Evolutionary conservation across 2,329 filamentous ascomycete species (phyloP).

Genomic region (Penicillium sp.): DNA sequence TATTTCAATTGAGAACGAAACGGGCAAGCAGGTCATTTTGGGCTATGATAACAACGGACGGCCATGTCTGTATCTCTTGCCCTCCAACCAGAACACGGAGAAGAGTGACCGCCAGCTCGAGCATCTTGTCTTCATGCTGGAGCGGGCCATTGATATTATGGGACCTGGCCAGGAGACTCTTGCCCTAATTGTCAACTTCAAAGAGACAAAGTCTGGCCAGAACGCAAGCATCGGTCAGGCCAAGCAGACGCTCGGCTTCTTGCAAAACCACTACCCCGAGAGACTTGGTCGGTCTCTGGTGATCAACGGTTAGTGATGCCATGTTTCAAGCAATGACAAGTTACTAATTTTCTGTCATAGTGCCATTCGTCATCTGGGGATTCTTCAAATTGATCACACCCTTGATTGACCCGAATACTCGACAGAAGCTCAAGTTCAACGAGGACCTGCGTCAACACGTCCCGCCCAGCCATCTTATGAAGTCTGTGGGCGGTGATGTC

Average conservation of each 20-base stretch:
- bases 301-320: conserved; percentile 60
- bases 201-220: conserved; percentile 63
- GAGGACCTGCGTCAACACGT: conserved; percentile 78
- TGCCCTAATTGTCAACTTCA: conserved; percentile 85
- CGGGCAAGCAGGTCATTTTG: conserved; percentile 83
- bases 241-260: conserved; percentile 74
- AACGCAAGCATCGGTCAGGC: conserved; percentile 70
- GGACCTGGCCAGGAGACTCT: conserved; percentile 77
- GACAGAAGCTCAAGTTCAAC: conserved; percentile 95
- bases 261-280: conserved; percentile 95
- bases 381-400: conserved; percentile 96
- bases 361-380: conserved; percentile 80
- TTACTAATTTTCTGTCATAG: conserved; percentile 37
- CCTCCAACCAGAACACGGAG: conserved; percentile 86
- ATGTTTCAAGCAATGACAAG: not conserved
- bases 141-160: conserved; percentile 80
- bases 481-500: conserved; percentile 65
- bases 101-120: conserved; percentile 77
- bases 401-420: conserved; percentile 90
- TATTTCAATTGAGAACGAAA: conserved; percentile 89
- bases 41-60: conserved; percentile 78
- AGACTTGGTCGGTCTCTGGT: conserved; percentile 79
- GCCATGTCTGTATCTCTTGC: conserved; percentile 86
- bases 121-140: conserved; percentile 92
- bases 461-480: conserved; percentile 72